Conservation (phyloP, 2,329 filamentous ascomycete species). For the Beauveria australis region DNA sequence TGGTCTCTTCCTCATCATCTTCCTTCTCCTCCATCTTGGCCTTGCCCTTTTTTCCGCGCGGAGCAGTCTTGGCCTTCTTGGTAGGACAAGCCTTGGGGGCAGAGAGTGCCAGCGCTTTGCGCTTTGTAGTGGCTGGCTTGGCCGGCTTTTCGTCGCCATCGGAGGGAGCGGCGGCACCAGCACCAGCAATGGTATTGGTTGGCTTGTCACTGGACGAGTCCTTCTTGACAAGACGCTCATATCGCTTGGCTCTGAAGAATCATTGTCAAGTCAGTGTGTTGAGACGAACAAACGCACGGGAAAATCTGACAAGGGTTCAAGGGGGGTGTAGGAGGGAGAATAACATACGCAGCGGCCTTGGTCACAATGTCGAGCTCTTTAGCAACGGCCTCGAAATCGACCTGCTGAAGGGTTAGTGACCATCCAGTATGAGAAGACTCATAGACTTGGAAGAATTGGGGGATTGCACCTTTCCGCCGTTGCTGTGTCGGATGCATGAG, state of each 20-base stretch:
- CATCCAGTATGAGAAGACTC: too few species aligned
- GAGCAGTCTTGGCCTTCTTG: slow-evolving; percentile 20
- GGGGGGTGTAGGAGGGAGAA: too few species aligned
- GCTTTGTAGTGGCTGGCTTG: slow-evolving; percentile 3
- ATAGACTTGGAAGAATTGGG: background rate
- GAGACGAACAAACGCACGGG: too few species aligned
- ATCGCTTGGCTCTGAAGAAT: slow-evolving; percentile 52
- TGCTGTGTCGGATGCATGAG: slow-evolving; percentile 54
- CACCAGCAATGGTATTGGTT: slow-evolving; percentile 2
- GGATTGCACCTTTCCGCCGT: slow-evolving; percentile 46
- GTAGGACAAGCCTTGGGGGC: slow-evolving; percentile 16
- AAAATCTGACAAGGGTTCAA: too few species aligned
- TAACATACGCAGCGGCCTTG: slow-evolving; percentile 61
- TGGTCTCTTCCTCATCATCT: slow-evolving; percentile 12
- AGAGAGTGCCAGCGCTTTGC: slow-evolving; percentile 10
- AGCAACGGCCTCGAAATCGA: slow-evolving; percentile 59
- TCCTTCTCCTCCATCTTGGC: slow-evolving; percentile 16
- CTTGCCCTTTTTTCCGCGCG: slow-evolving; percentile 12
- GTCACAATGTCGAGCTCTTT: slow-evolving; percentile 52
- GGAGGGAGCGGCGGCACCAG: slow-evolving; percentile 4
- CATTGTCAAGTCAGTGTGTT: background rate
- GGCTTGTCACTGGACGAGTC: slow-evolving; percentile 24
- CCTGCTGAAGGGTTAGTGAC: slow-evolving; percentile 31
- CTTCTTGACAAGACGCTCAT: slow-evolving; percentile 56
- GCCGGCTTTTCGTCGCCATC: slow-evolving; percentile 4